Base-by-base conservation (phyloP, 768 basidiomycete species). In the Mycena pura region DNA sequence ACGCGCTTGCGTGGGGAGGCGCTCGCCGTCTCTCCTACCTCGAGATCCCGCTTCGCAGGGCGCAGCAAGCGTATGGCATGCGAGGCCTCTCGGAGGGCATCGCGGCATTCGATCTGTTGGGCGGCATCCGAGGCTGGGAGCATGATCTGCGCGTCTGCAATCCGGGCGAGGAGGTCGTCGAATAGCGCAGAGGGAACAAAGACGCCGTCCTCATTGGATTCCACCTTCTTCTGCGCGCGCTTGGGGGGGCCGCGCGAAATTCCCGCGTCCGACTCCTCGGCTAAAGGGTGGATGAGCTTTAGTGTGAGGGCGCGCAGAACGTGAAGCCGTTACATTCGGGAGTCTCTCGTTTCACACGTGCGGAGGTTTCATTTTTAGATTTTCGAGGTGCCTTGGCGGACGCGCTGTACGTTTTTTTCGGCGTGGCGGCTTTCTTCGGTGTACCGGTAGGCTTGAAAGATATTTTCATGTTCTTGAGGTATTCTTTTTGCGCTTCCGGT, bases 401-500 rank as follows among this genome's bases (percentile, higher is more conserved):
- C 10, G 27, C 31, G 46, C 32, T 17, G 10, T 13, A n/a, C 21
- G n/a, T 54, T 34, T 54, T 43, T 6, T 27, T 39, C 24, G 15
- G 10, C 8, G 25, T 5, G 3, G 38, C 27, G 2, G 28, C 38
- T 29, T 40, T 60, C 28, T 60, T 60, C n/a, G 56, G 34, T 9
- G 32, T 13, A n/a, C 17, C 25, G 6, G 43, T 8, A 29, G 43
- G 39, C 17, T 22, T 51, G 13, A 25, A 2, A 13, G 57, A 28
- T 0, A 45, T 2, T 15, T 60, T 53, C 6, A 25, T 8, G 6
- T 46, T 60, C 31, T 59, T 58, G 7, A 58, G 13, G 22, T 66
- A 66, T 14, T 32, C 61, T 19, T 46, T 38, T 39, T 63, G 61
- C 3, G 65, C 65, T 19, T 57, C 65, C 2, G 61, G 50, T 0